These are phyloP conservation scores for Mucor indicus DNA, from an alignment of 371 early-diverging fungal genomes.

Conservation along the genomic window DNA sequence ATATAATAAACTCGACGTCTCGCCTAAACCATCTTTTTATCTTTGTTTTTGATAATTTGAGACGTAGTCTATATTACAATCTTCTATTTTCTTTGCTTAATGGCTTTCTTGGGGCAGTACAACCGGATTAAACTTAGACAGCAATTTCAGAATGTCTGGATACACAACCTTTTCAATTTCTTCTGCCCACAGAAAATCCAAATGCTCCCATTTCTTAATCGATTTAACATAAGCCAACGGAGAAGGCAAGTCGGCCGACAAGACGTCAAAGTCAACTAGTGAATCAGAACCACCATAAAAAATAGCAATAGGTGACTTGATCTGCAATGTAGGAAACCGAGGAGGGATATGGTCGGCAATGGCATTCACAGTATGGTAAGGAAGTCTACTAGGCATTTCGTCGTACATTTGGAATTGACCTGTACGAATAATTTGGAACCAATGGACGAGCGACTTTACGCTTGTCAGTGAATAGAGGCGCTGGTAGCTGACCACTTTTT, in stretches of 20 bases:
- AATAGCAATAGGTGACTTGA: slow-evolving; percentile 81
- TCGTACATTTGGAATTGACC: slow-evolving; percentile 92
- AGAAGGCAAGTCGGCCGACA: slow-evolving; percentile 55
- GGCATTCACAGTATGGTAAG: slow-evolving; percentile 47
- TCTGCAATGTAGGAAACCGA: slow-evolving; percentile 78
- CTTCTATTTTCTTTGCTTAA: too few relatives aligned
- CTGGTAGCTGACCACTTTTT: slow-evolving; percentile 81
- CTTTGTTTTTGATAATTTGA: too few relatives aligned
- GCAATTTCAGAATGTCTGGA: slow-evolving; percentile 39
- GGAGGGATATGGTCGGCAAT: slow-evolving; percentile 56
- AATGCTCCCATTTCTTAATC: slow-evolving; percentile 71
- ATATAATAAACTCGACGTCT: too few relatives aligned
- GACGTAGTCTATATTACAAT: too few relatives aligned
- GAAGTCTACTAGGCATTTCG: slow-evolving; percentile 69
- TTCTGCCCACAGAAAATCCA: slow-evolving; percentile 80
- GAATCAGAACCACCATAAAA: slow-evolving; percentile 91
- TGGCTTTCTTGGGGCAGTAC: too few relatives aligned
- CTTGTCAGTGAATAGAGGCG: slow-evolving; percentile 89
- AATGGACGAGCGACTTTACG: slow-evolving; percentile 90
- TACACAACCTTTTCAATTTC: slow-evolving; percentile 46
- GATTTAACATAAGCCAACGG: slow-evolving; percentile 60
- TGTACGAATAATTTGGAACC: slow-evolving; percentile 94
- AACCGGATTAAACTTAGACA: slow-evolving; percentile 42
- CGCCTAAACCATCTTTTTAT: too few relatives aligned
- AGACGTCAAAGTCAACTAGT: slow-evolving; percentile 69